Percentiles rank a stretch among this genome's conserved stretches.
These are phyloP conservation scores for Kodamaea hsintzibuensis DNA, from an alignment of 805 yeast genomes.

Conservation along the genomic window DNA sequence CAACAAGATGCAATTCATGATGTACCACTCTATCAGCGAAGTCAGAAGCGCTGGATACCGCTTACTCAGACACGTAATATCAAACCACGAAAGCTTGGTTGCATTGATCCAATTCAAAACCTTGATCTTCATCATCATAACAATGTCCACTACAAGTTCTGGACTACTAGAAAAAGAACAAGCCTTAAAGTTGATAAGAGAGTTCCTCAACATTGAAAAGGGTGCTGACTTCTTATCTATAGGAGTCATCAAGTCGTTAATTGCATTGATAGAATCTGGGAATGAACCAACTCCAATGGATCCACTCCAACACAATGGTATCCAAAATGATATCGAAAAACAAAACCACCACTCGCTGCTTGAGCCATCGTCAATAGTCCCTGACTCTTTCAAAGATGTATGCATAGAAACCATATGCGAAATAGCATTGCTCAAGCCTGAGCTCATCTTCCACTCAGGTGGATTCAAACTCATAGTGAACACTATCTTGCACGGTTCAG, in stretches of 20 bases:
- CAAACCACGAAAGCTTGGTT: conserved; percentile 54
- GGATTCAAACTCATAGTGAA: conserved; percentile 51
- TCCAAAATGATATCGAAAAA: neutral
- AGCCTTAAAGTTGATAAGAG: conserved; percentile 70
- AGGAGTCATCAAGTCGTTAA: conserved; percentile 68
- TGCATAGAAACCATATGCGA: conserved; percentile 46
- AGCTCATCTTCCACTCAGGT: conserved; percentile 49
- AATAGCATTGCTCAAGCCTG: conserved; percentile 39
- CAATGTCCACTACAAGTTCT: conserved; percentile 60
- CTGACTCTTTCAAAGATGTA: conserved; percentile 40
- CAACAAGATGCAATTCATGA: conserved; percentile 56
- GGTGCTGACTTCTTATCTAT: conserved; percentile 56
- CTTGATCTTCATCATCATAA: conserved; percentile 61
- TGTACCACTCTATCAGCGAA: conserved; percentile 57
- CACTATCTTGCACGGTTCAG: conserved; percentile 28
- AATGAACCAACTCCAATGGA: conserved; percentile 7
- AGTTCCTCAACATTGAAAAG: conserved; percentile 50
- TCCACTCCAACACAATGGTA: conserved; percentile 1
- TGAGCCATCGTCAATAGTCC: conserved; percentile 11
- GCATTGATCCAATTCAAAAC: conserved; percentile 54
- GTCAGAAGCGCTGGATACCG: conserved; percentile 78
- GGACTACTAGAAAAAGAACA: conserved; percentile 68
- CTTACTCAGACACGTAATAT: conserved; percentile 64
- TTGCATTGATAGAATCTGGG: conserved; percentile 23
- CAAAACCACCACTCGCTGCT: neutral